Conservation (phyloP, 2,329 filamentous ascomycete species). For the Verruconis gallopava region DNA sequence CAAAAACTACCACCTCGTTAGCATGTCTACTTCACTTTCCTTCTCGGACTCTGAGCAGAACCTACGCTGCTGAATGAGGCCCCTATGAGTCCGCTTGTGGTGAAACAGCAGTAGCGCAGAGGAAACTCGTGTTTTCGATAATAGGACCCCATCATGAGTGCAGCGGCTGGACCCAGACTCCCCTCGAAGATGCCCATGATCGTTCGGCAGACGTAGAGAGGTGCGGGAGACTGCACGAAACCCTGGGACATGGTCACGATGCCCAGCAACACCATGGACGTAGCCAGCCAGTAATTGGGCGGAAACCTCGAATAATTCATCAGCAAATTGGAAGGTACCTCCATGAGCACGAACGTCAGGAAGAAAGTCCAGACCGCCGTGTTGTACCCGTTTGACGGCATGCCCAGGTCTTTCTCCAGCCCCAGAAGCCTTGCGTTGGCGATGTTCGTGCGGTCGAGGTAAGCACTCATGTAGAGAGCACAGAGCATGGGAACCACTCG, state of each 20-base stretch:
- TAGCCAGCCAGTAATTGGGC: conserved; percentile 26
- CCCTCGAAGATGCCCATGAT: conserved; percentile 29
- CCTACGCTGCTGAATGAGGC: conserved; percentile 26
- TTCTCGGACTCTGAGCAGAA: no score
- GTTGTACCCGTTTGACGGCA: conserved; percentile 30
- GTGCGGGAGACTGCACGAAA: conserved; percentile 22
- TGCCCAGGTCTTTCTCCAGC: conserved; percentile 44
- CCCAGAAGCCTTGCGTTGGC: conserved; percentile 56
- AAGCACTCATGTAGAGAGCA: conserved; percentile 52
- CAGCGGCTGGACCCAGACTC: conserved; percentile 23
- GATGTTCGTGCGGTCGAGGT: conserved; percentile 58
- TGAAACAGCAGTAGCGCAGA: conserved; percentile 28
- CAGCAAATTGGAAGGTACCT: conserved; percentile 23
- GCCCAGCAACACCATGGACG: conserved; percentile 26
- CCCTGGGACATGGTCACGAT: conserved; percentile 26
- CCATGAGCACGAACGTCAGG: conserved; percentile 17
- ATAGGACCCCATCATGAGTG: conserved; percentile 25
- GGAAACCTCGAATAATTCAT: conserved; percentile 23
- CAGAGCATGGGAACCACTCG: conserved; percentile 46
- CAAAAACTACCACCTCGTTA: conserved; percentile 23
- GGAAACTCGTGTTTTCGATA: conserved; percentile 33
- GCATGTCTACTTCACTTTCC: no score
- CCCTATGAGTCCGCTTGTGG: conserved; percentile 25
- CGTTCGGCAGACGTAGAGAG: conserved; percentile 22
- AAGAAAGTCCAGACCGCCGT: conserved; percentile 27